Conservation (phyloP, 192 early-diverging fungal genomes). For the Coemansia sp. region DNA sequence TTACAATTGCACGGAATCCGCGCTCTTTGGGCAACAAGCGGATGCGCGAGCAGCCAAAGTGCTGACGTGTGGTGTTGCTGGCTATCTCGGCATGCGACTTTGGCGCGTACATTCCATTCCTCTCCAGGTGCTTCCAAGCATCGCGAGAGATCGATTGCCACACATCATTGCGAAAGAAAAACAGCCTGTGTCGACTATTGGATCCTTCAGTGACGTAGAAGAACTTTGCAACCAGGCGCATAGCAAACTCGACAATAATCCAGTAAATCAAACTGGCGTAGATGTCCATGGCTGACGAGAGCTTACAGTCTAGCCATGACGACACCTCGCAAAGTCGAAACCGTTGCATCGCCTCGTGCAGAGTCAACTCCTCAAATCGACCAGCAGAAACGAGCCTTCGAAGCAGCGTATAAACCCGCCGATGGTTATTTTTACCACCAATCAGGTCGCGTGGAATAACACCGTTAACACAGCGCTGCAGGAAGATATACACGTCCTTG, state of each 20-base stretch:
- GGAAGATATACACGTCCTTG: constrained; percentile 51
- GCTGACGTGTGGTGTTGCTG: constrained; percentile 4
- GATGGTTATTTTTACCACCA: constrained; percentile 61
- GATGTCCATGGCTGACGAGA: constrained; percentile 38
- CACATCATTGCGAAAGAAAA: constrained; percentile 77
- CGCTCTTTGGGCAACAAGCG: constrained; percentile 79
- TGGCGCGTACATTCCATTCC: constrained; percentile 26
- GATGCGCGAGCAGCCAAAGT: constrained; percentile 60
- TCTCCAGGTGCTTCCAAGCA: constrained; percentile 48
- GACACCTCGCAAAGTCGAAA: constrained; percentile 55
- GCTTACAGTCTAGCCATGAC: constrained; percentile 20
- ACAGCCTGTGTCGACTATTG: constrained; percentile 60
- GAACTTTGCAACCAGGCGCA: constrained; percentile 61
- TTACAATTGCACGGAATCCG: constrained; percentile 79
- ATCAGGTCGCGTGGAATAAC: constrained; percentile 66
- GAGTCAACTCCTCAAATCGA: constrained; percentile 60
- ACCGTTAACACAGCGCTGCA: constrained; percentile 50
- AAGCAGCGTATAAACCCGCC: constrained; percentile 57
- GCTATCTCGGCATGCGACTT: constrained; percentile 2
- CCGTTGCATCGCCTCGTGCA: constrained; percentile 58
- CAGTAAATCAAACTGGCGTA: constrained; percentile 65
- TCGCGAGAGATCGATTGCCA: constrained; percentile 62
- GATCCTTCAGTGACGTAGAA: constrained; percentile 85
- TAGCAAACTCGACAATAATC: constrained; percentile 61
- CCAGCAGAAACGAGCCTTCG: constrained; percentile 57